phyloP scores from a whole-genome alignment of 352 stramenopile species.

The Phytopythium helicoides region DNA sequence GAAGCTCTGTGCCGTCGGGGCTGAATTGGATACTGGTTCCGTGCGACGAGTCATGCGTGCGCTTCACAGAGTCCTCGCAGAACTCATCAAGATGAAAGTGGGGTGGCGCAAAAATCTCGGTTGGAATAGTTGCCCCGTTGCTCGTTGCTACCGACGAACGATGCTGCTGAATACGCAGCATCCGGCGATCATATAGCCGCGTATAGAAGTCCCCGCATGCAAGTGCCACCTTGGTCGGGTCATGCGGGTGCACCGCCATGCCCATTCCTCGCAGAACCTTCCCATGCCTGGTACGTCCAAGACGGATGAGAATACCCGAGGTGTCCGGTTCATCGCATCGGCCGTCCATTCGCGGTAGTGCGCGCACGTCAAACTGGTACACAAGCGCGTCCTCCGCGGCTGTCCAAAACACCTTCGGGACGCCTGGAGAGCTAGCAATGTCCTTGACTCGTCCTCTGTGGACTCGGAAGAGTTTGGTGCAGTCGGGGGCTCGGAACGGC shows the following conservation, averaged over 20 bases:
- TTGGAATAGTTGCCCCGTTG: conserved; percentile 36
- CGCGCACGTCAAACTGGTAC: conserved; percentile 80
- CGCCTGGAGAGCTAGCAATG: conserved; percentile 55
- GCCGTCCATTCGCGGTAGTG: conserved; percentile 40
- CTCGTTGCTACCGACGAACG: conserved; percentile 13
- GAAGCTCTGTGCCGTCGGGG: conserved; percentile 56
- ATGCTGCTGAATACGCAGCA: conserved; percentile 54
- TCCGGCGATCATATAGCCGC: conserved; percentile 73
- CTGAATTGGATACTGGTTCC: conserved; percentile 84
- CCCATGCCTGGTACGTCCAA: conserved; percentile 53
- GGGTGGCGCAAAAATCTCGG: conserved; percentile 69
- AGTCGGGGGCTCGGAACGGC: conserved; percentile 54
- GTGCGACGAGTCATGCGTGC: conserved; percentile 54
- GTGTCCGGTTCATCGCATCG: conserved; percentile 24
- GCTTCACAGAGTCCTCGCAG: conserved; percentile 34
- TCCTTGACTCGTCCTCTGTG: conserved; percentile 84
- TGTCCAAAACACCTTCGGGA: conserved; percentile 84
- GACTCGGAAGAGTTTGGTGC: conserved; percentile 63
- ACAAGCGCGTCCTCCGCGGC: conserved; percentile 83
- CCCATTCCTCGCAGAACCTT: conserved; percentile 59
- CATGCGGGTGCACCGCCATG: conserved; percentile 66
- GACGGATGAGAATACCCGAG: conserved; percentile 61
- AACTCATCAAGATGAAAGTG: conserved; percentile 70
- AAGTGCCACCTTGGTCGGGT: conserved; percentile 67
- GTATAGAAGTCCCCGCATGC: conserved; percentile 82